Conservation (phyloP, 2,329 filamentous ascomycete species). For the Beauveria sp. region DNA sequence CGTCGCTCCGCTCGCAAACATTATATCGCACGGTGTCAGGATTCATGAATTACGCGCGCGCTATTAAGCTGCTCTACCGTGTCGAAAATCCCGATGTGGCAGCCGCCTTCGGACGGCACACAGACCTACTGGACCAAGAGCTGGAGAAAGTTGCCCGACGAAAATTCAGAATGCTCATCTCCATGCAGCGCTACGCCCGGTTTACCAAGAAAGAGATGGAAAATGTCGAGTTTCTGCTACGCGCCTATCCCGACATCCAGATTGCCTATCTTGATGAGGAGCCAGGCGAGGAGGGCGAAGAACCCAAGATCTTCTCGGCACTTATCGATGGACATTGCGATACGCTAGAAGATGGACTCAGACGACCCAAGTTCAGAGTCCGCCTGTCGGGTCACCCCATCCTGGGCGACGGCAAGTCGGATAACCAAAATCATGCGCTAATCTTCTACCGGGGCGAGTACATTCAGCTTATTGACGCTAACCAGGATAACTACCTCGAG, state of each 20-base stretch:
- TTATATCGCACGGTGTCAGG: slow-evolving; percentile 96
- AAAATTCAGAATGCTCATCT: slow-evolving; percentile 97
- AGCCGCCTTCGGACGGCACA: slow-evolving; percentile 94
- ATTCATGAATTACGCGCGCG: slow-evolving; percentile 99
- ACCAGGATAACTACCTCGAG: slow-evolving; percentile 98
- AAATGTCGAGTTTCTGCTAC: slow-evolving; percentile 94
- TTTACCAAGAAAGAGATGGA: slow-evolving; percentile 99
- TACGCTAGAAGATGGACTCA: slow-evolving; percentile 94
- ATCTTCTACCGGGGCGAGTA: slow-evolving; percentile 99
- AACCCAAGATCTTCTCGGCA: slow-evolving; percentile 90
- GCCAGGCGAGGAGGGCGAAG: slow-evolving; percentile 82
- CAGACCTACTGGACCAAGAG: slow-evolving; percentile 95
- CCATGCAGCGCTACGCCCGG: slow-evolving; percentile 98
- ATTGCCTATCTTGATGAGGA: slow-evolving; percentile 98
- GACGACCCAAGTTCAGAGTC: slow-evolving; percentile 92
- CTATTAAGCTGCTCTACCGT: slow-evolving; percentile 95
- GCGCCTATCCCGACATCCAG: slow-evolving; percentile 93
- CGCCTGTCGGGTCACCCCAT: slow-evolving; percentile 98
- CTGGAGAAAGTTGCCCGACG: slow-evolving; percentile 96
- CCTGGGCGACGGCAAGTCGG: slow-evolving; percentile 95
- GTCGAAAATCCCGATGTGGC: slow-evolving; percentile 99
- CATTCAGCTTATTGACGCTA: slow-evolving; percentile 98
- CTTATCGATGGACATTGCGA: slow-evolving; percentile 96
- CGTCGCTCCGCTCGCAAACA: slow-evolving; percentile 92
- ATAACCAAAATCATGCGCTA: slow-evolving; percentile 96